These are phyloP conservation scores for Myxozyma monticola DNA, from an alignment of 805 yeast genomes.

Conservation along the genomic window DNA sequence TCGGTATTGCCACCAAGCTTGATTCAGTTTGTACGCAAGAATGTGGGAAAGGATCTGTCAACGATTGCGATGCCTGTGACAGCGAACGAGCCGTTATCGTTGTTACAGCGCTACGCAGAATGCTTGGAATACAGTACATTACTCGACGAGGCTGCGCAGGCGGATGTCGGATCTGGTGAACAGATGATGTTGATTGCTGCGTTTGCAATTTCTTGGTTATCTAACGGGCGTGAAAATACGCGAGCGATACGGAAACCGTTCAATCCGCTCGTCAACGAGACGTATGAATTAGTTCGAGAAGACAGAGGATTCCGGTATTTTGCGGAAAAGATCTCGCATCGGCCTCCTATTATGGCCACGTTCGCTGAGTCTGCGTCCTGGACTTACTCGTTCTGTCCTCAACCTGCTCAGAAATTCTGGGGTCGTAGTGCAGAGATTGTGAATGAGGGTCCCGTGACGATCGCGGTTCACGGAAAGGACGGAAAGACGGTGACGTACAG, in stretches of 20 bases:
- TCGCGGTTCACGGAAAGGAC: constrained; percentile 44
- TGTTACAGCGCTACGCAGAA: constrained; percentile 78
- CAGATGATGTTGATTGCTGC: constrained; percentile 64
- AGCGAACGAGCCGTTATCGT: constrained; percentile 85
- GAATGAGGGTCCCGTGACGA: constrained; percentile 66
- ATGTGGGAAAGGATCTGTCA: constrained; percentile 87
- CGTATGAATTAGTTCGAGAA: constrained; percentile 84
- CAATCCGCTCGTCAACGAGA: constrained; percentile 91
- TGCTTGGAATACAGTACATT: constrained; percentile 71
- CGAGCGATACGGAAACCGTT: constrained; percentile 87
- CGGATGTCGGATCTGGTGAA: constrained; percentile 52
- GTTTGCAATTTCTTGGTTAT: constrained; percentile 74
- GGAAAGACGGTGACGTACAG: constrained; percentile 46
- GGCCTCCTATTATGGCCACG: constrained; percentile 82
- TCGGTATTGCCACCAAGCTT: constrained; percentile 77
- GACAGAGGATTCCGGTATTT: constrained; percentile 73
- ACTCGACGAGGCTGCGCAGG: constrained; percentile 60
- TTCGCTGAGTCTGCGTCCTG: constrained; percentile 72
- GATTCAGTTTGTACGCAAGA: constrained; percentile 75
- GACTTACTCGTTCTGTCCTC: constrained; percentile 52
- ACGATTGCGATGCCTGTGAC: constrained; percentile 88
- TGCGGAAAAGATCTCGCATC: constrained; percentile 83
- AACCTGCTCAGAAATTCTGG: constrained; percentile 88
- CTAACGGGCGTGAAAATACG: constrained; percentile 70
- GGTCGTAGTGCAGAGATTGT: constrained; percentile 86